These are phyloP conservation scores for Rhytidiadelphus loreus DNA, from an alignment of 225 moss, liverwort and hornwort genomes.

Conservation along the genomic window DNA sequence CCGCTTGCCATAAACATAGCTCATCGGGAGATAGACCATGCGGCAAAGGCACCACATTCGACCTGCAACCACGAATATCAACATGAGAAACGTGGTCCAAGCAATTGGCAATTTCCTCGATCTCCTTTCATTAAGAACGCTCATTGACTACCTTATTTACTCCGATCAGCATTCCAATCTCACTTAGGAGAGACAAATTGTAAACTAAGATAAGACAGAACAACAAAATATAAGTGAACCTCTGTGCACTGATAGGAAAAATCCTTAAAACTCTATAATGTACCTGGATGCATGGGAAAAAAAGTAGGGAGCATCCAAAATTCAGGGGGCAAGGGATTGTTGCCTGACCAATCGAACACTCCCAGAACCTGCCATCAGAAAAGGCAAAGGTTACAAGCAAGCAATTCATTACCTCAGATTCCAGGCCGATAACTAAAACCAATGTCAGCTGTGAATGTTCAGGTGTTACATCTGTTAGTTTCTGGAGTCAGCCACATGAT, in stretches of 20 bases:
- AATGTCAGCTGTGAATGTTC: not conserved
- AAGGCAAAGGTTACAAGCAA: not conserved
- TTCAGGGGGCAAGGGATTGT: not conserved
- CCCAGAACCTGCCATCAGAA: not conserved
- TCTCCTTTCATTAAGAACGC: not conserved
- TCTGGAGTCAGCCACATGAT: not conserved
- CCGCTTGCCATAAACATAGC: no score
- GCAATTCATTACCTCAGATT: not conserved
- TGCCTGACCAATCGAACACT: not conserved
- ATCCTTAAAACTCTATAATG: not conserved
- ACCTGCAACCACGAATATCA: no score
- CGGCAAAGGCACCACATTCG: no score
- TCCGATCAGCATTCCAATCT: not conserved
- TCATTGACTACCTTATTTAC: not conserved
- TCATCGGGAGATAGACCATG: no score
- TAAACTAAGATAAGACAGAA: not conserved
- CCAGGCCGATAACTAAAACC: not conserved
- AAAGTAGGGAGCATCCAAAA: not conserved
- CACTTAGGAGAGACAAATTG: not conserved
- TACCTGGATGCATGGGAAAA: not conserved
- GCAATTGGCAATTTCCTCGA: not conserved
- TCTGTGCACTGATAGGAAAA: not conserved
- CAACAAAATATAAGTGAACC: not conserved
- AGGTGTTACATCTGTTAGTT: not conserved
- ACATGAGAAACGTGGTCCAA: no score